These are phyloP conservation scores for Malus hybrid DNA, from an alignment of 331 rosid species.

Conservation along the genomic window DNA sequence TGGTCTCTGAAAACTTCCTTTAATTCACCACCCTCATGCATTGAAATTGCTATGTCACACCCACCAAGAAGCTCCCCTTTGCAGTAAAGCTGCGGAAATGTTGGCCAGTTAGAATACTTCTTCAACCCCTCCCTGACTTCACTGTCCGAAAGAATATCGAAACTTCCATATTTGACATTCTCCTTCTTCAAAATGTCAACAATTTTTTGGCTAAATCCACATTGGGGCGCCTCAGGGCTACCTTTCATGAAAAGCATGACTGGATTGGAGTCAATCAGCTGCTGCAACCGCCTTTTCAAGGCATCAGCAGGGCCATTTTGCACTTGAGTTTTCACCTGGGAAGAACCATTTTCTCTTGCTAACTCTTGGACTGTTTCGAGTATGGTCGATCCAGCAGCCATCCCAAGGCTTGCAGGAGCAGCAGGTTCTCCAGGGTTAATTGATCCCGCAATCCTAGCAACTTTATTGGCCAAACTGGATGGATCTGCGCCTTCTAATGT, in stretches of 20 bases:
- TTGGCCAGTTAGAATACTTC: constrained; percentile 88
- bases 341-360: constrained; percentile 57
- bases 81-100: constrained; percentile 90
- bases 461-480: constrained; percentile 90
- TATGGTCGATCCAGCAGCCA: constrained; percentile 71
- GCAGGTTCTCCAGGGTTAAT: constrained; percentile 69
- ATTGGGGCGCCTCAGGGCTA: constrained; percentile 71
- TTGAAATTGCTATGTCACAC: constrained; percentile 73
- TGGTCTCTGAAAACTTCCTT: constrained; percentile 73
- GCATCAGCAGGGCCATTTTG: constrained; percentile 38
- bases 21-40: constrained; percentile 91
- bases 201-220: constrained; percentile 84
- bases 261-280: constrained; percentile 49
- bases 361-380: constrained; percentile 68
- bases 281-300: constrained; percentile 47
- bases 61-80: constrained; percentile 96
- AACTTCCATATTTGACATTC: constrained; percentile 72
- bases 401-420: constrained; percentile 89
- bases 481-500: constrained; percentile 99
- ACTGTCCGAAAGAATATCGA: constrained; percentile 62
- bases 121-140: constrained; percentile 82
- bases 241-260: constrained; percentile 90
- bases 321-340: constrained; percentile 25
- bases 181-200: constrained; percentile 69
- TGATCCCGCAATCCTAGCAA: constrained; percentile 75